Evolutionary conservation across 352 stramenopile species (phyloP), one percentile per base, ranked within the genome.

Genomic region (Pythium guiyangense): DNA sequence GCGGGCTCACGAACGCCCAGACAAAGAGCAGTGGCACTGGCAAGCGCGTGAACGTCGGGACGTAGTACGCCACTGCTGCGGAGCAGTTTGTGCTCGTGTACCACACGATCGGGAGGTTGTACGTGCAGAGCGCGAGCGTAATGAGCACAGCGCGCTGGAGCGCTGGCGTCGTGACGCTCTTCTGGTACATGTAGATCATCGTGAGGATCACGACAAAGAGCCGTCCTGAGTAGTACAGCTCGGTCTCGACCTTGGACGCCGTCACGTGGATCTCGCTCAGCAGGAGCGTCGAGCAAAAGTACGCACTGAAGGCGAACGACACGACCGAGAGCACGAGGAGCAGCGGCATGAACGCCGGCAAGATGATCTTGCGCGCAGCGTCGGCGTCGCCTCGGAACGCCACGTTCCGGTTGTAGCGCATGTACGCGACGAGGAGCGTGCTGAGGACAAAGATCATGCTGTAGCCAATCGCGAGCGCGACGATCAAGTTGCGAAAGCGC

Each of bases 281-380:
- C 17, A 52, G 49, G 17, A 71, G 25, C 12, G 70, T 37, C 12
- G 54, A 59, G 31, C 42, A 64, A 29, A 84, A 74, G 52, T 51
- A 69, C 37, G 71, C 46, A 3, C 64, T 70, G 60, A 70, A 79
- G 1, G 58, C 5, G 12, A 77, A 55, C 0, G 60, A 69, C 20
- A 82, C 58, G 8, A 44, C 42, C 17, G 59, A 67, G 20, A 92
- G 59, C 3, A 88, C 55, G 65, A 74, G 82, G 17, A 94, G 55
- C 25, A 91, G 53, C 31, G 82, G 79, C 59, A 91, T 72, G 44
- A 90, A 94, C 1, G 82, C 71, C 3, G 84, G 84, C 3, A 93
- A 49, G 11, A 93, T 73, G 35, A 90, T 71, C 60, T 80, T 78
- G 9, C 75, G 67, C 9, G 80, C 83, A 3, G 83, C 83, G 44